A percentile compares a stretch with the other conserved stretches of the same genome.
Conservation (phyloP, 345 rosid species). For the Psidium friedrichsthalianum region DNA sequence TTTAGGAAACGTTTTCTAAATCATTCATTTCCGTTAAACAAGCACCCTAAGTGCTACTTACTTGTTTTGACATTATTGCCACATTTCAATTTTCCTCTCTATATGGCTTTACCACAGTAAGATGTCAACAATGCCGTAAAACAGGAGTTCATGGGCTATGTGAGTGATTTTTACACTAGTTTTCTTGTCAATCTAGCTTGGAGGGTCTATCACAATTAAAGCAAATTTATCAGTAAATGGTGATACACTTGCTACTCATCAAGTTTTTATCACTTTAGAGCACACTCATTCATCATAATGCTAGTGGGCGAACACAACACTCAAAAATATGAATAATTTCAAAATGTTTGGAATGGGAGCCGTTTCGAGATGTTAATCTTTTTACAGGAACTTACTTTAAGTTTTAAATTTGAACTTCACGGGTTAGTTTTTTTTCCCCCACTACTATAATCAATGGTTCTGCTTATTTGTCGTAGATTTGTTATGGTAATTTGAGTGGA, state of each 20-base stretch:
- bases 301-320: background rate
- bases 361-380: background rate
- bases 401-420: background rate
- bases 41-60: background rate
- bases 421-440: background rate
- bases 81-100: background rate
- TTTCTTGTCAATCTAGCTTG: background rate
- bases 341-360: background rate
- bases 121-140: background rate
- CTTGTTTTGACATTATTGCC: background rate
- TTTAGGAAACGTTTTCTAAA: no score
- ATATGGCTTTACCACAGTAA: background rate
- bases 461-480: background rate
- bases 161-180: background rate
- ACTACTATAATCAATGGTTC: background rate
- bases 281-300: background rate
- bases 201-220: background rate
- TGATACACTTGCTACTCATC: background rate
- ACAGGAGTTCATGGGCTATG: background rate
- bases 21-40: no score
- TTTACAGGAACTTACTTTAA: background rate
- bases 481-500: background rate
- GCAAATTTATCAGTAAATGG: background rate
- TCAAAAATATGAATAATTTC: background rate
- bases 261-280: background rate